phyloP scores from a whole-genome alignment of 345 rosid genomes.

The Populus tremula region DNA sequence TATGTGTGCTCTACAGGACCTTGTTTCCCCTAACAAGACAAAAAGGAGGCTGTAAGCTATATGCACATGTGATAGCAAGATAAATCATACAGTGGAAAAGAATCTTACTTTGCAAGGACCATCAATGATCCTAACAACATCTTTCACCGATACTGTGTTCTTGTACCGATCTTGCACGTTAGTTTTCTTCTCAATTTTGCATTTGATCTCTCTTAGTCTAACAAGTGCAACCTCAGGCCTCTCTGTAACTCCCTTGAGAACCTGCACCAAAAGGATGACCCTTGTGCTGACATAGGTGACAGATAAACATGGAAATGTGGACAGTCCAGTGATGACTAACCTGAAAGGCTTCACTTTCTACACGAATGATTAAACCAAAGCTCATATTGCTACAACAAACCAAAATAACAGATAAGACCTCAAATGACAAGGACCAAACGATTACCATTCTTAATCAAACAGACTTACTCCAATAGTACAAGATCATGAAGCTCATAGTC shows the following conservation, averaged over 20 bases:
- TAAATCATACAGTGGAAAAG: neutral
- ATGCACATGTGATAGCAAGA: neutral
- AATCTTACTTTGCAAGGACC: slow-evolving; percentile 85
- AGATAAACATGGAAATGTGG: neutral
- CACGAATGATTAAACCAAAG: slow-evolving; percentile 92
- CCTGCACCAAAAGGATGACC: slow-evolving; percentile 34
- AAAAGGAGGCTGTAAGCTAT: slow-evolving; percentile 5
- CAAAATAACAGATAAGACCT: slow-evolving; percentile 17
- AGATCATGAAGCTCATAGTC: slow-evolving; percentile 96
- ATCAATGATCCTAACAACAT: slow-evolving; percentile 73
- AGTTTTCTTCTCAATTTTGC: slow-evolving; percentile 76
- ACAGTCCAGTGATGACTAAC: slow-evolving; percentile 26
- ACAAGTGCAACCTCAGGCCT: slow-evolving; percentile 81
- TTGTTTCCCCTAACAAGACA: slow-evolving; percentile 70
- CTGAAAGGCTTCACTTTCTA: slow-evolving; percentile 96
- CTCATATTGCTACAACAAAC: slow-evolving; percentile 64
- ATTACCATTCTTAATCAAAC: slow-evolving; percentile 6
- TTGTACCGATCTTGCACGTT: slow-evolving; percentile 66
- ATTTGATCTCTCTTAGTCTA: slow-evolving; percentile 87
- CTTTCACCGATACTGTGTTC: slow-evolving; percentile 69
- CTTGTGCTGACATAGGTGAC: neutral
- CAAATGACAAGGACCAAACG: slow-evolving; percentile 2
- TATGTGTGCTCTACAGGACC: slow-evolving; percentile 91
- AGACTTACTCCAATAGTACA: slow-evolving; percentile 82
- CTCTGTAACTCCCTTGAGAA: slow-evolving; percentile 93